Evolutionary conservation across 2,329 filamentous ascomycete species (phyloP).

Genomic region (Dactylellina sp.): DNA sequence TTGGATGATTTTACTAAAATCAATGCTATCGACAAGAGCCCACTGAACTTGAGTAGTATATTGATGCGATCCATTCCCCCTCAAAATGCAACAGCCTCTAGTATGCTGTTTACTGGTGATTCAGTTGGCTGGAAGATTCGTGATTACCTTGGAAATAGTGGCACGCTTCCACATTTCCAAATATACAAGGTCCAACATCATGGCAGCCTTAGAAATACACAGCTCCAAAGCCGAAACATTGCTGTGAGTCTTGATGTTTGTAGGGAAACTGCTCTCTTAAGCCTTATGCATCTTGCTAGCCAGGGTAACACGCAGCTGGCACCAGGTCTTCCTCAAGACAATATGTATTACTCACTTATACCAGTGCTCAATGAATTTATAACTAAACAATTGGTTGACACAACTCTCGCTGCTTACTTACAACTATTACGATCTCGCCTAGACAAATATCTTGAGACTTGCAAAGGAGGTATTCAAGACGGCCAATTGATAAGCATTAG

Average conservation of each 20-base stretch:
- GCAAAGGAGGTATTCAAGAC: background rate
- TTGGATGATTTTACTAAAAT: background rate
- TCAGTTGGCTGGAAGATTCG: background rate
- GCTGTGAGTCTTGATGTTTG: background rate
- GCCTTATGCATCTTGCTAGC: background rate
- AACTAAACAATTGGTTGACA: background rate
- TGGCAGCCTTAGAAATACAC: background rate
- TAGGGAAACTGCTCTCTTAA: background rate
- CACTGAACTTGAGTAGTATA: slow-evolving; percentile 8
- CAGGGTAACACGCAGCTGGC: background rate
- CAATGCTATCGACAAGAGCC: background rate
- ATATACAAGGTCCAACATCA: slow-evolving; percentile 11
- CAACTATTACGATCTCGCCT: background rate
- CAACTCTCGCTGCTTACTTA: background rate
- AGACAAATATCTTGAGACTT: background rate
- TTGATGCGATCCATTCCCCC: background rate
- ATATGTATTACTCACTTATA: background rate
- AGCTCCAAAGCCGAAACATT: slow-evolving; percentile 5
- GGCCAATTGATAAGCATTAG: background rate
- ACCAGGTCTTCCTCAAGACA: background rate
- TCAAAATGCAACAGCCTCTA: background rate
- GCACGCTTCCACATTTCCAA: background rate
- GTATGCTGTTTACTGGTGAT: slow-evolving; percentile 8
- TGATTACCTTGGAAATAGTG: background rate
- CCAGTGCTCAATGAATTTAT: slow-evolving; percentile 1